These are phyloP conservation scores for Pseudogymnoascus sp. DNA, from an alignment of 2,329 filamentous ascomycete genomes.

Conservation along the genomic window DNA sequence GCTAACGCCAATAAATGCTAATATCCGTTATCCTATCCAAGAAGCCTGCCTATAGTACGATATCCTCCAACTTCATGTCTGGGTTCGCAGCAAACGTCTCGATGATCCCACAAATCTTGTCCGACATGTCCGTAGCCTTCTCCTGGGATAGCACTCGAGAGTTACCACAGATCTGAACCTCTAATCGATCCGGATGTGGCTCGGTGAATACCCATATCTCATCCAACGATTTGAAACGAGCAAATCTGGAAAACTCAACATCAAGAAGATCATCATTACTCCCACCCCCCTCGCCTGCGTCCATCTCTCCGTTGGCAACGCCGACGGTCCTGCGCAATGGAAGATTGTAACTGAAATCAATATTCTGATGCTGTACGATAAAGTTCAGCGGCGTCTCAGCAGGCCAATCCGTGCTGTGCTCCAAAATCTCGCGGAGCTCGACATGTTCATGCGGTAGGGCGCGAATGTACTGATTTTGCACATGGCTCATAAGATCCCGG, in stretches of 20 bases:
- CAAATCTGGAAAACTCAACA: not conserved
- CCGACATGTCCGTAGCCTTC: not conserved
- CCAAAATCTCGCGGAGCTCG: conserved; percentile 36
- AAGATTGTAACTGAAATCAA: conserved; percentile 10
- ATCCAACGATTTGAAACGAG: not conserved
- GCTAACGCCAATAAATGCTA: not conserved
- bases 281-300: not conserved
- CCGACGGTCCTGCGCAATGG: not conserved
- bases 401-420: conserved; percentile 14
- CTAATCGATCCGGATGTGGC: not conserved
- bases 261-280: not conserved
- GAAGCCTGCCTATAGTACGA: not conserved
- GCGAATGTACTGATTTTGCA: conserved; percentile 39
- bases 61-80: not conserved
- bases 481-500: conserved; percentile 22
- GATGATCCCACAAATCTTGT: not conserved
- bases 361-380: conserved; percentile 44
- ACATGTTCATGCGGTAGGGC: conserved; percentile 38
- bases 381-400: conserved; percentile 47
- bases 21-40: not conserved
- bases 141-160: not conserved
- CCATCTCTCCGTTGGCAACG: not conserved
- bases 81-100: not conserved
- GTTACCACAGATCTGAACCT: not conserved
- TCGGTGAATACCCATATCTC: not conserved